Base-by-base conservation (phyloP, 2,329 filamentous ascomycete genomes). In the Colletotrichum euphorbiae region DNA sequence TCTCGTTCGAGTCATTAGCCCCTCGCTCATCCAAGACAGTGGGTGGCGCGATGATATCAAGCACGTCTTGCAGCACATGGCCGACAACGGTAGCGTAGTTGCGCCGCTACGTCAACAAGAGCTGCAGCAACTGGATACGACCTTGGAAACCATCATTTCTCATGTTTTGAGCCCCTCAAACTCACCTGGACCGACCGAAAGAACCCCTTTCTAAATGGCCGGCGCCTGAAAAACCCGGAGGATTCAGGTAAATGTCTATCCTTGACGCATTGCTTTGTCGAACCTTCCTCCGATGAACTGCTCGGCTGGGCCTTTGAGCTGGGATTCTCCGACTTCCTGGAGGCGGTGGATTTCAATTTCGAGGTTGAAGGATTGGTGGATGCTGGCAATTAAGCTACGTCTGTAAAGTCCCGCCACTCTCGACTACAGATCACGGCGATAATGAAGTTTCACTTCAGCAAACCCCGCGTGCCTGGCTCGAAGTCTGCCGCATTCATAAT, bases 21-120 rank as follows among this genome's bases (percentile, higher is more conserved):
- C 51, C 8, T 9, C 51, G 28, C 15, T 55, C 17, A 17, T 38
- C 33, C 51, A 21, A 8, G 51, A 55, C 51, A 33, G 12, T 17
- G 51, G 31, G 6, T 55, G 28, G 28, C 46, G 31, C 11, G 51
- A 55, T 31, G 51, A 55, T 31, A 38, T 55, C 51, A 33, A 40
- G 12, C 28, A 38, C 51, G 33, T 55, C 15, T 28, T 55, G 21
- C 51, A 38, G 51, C 31, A 55, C 5, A 55, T 55, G 51, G 51
- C 38, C 31, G 51, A 38, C 5, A 55, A 55, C 17, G 51, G 51
- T 17, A 55, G 51, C 31, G 28, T 55, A 3, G 51, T 38, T 21
- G 51, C 51, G 13, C 51, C 31, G 9, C 28, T 55, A 12, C 51
- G 51, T 13, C 51, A 38, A 40, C 28, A 40, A 19, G 31, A 55